A percentile compares a stretch with the other conserved stretches of the same genome.
Conservation (phyloP, 2,329 filamentous ascomycete genomes). For the Elsinoe fawcettii region DNA sequence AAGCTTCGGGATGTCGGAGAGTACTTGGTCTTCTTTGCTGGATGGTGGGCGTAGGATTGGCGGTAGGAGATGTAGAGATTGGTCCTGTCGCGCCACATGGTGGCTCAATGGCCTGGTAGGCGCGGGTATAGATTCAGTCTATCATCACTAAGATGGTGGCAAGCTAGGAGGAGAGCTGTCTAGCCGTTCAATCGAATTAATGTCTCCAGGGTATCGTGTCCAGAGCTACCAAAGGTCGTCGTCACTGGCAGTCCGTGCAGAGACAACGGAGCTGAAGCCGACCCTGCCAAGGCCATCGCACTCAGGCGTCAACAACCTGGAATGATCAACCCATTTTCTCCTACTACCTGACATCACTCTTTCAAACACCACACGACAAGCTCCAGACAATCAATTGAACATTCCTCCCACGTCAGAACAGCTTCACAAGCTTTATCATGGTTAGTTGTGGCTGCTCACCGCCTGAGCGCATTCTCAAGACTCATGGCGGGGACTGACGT, state of each 20-base stretch:
- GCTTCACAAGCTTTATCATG: not conserved
- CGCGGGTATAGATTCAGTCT: not conserved
- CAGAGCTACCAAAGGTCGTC: slow-evolving; percentile 1
- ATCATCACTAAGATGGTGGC: not conserved
- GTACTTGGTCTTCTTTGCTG: slow-evolving; percentile 68
- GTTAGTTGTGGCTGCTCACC: slow-evolving; percentile 1
- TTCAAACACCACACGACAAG: not conserved
- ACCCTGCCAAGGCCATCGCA: slow-evolving; percentile 8
- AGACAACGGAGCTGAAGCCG: slow-evolving; percentile 1
- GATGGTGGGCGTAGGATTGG: slow-evolving; percentile 95
- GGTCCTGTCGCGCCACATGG: slow-evolving; percentile 84
- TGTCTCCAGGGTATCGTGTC: not conserved
- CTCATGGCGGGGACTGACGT: slow-evolving; percentile 17
- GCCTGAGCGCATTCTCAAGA: not conserved
- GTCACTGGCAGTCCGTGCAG: slow-evolving; percentile 7
- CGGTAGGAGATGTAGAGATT: slow-evolving; percentile 99
- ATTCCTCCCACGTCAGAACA: not conserved
- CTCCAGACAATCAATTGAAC: not conserved
- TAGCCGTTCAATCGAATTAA: not conserved
- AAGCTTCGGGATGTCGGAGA: slow-evolving; percentile 46
- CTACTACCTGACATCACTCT: slow-evolving; percentile 7
- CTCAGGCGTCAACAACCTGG: slow-evolving; percentile 16
- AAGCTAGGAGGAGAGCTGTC: not conserved
- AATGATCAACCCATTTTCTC: slow-evolving; percentile 26
- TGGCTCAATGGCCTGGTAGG: slow-evolving; percentile 13